A percentile compares a stretch with the other conserved stretches of the same genome.
Conservation (phyloP, 768 basidiomycete species). For the Tephrocybe rancida region DNA sequence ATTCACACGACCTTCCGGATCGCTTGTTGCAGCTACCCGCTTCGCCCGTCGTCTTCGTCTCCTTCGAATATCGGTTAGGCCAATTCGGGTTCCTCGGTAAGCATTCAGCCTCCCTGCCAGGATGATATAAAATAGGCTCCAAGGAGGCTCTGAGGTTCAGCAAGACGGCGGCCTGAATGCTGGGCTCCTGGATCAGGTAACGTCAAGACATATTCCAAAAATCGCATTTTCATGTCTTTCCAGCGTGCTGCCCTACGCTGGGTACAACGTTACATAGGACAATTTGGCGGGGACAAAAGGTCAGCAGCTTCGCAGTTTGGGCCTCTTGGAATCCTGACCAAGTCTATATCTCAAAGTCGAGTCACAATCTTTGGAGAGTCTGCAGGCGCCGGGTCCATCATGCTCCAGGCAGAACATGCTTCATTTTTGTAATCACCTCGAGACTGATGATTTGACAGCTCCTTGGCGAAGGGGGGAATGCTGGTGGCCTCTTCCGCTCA, state of each 20-base stretch:
- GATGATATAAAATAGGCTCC: too few species aligned
- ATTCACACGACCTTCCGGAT: conserved; percentile 33
- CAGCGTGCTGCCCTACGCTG: conserved; percentile 38
- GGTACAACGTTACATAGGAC: conserved; percentile 37
- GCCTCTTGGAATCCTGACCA: too few species aligned
- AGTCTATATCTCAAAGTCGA: conserved; percentile 20
- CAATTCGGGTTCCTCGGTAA: conserved; percentile 43
- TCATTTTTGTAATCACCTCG: not conserved
- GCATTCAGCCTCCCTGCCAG: conserved; percentile 3
- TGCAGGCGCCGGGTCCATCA: conserved; percentile 42
- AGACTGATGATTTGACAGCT: conserved; percentile 27
- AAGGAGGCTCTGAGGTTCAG: conserved; percentile 36
- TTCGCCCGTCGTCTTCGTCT: conserved; percentile 39
- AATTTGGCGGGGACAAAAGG: conserved; percentile 40
- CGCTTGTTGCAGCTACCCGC: conserved; percentile 30
- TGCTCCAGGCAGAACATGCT: conserved; percentile 38
- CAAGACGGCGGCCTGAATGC: conserved; percentile 37
- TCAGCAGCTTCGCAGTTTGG: conserved; percentile 18
- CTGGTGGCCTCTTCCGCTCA: conserved; percentile 38
- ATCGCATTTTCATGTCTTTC: not conserved
- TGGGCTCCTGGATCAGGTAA: conserved; percentile 43
- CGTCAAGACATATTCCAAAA: not conserved
- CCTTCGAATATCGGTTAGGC: conserved; percentile 44
- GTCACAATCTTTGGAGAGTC: conserved; percentile 47
- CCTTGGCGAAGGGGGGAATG: conserved; percentile 38